Percentiles rank a stretch among this genome's conserved stretches.
These are phyloP conservation scores for Ganoderma boninense DNA, from an alignment of 1,284 basidiomycete species.

Conservation along the genomic window DNA sequence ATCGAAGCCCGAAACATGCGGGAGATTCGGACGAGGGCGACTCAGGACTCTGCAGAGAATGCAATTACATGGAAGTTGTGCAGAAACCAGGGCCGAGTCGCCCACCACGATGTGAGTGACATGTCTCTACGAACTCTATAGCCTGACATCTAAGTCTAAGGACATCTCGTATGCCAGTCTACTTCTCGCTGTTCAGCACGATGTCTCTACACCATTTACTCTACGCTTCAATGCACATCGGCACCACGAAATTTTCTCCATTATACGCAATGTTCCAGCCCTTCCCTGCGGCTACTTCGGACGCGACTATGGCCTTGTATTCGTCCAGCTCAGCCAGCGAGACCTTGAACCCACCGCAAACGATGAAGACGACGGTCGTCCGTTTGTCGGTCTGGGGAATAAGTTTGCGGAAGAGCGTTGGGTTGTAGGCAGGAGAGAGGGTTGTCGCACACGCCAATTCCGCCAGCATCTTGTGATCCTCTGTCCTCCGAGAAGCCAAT, in stretches of 20 bases:
- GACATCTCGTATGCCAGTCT: not conserved
- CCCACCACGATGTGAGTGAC: not conserved
- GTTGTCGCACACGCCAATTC: slow-evolving; percentile 78
- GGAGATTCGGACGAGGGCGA: too few species aligned
- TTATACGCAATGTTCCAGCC: slow-evolving; percentile 53
- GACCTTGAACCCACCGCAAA: slow-evolving; percentile 79
- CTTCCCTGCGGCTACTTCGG: slow-evolving; percentile 39
- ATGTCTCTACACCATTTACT: not conserved
- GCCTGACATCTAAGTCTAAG: too few species aligned
- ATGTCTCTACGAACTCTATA: too few species aligned
- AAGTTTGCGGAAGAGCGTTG: slow-evolving; percentile 59
- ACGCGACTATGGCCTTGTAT: slow-evolving; percentile 51
- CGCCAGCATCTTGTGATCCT: slow-evolving; percentile 77
- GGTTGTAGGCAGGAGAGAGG: slow-evolving; percentile 69
- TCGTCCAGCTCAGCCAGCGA: slow-evolving; percentile 59
- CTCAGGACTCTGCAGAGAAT: too few species aligned
- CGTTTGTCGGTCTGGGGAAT: slow-evolving; percentile 45
- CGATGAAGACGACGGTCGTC: slow-evolving; percentile 64
- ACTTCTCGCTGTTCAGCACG: not conserved
- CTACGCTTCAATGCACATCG: not conserved
- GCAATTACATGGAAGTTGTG: too few species aligned
- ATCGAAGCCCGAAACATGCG: too few species aligned
- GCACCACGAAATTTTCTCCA: slow-evolving; percentile 34
- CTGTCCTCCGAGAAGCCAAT: slow-evolving; percentile 45
- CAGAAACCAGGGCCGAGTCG: too few species aligned